phyloP scores from a whole-genome alignment of 495 filamentous ascomycete genomes.

The Aspergillus affinis region DNA sequence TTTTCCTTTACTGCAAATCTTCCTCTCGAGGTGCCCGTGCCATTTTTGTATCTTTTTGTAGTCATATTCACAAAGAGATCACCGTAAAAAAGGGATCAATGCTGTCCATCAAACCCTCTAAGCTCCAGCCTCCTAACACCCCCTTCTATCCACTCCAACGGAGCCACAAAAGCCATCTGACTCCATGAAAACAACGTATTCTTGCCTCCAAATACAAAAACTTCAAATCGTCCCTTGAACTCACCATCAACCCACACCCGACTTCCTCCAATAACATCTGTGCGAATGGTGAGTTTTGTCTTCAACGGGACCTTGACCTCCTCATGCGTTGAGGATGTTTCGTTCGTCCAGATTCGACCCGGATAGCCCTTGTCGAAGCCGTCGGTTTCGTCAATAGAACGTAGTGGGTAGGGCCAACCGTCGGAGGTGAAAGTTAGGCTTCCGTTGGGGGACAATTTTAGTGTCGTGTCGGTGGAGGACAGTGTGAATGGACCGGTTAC shows the following conservation, averaged over 20 bases:
- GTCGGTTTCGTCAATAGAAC: slow-evolving; percentile 31
- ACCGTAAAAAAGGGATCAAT: neutral
- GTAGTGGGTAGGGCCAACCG: slow-evolving; percentile 53
- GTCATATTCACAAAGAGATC: too few relatives aligned
- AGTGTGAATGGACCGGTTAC: slow-evolving; percentile 44
- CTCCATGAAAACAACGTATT: slow-evolving; percentile 53
- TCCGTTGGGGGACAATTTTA: slow-evolving; percentile 31
- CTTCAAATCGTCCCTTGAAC: slow-evolving; percentile 53
- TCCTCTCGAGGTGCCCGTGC: too few relatives aligned
- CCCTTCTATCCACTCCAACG: slow-evolving; percentile 31
- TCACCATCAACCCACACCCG: slow-evolving; percentile 46
- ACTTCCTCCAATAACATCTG: slow-evolving; percentile 41
- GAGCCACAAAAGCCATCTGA: slow-evolving; percentile 59
- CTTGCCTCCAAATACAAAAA: slow-evolving; percentile 53
- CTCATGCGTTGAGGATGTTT: slow-evolving; percentile 30
- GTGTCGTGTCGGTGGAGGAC: slow-evolving; percentile 32
- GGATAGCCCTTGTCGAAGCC: slow-evolving; percentile 27
- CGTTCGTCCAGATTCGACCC: slow-evolving; percentile 35
- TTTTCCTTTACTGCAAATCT: too few relatives aligned
- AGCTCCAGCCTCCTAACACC: neutral
- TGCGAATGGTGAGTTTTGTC: slow-evolving; percentile 32
- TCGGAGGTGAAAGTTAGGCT: slow-evolving; percentile 45
- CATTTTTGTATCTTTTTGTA: too few relatives aligned
- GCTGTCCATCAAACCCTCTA: slow-evolving; percentile 2
- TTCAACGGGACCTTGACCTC: slow-evolving; percentile 18